Conservation (phyloP, 768 basidiomycete genomes). For the Guyanaporus albipodus region DNA sequence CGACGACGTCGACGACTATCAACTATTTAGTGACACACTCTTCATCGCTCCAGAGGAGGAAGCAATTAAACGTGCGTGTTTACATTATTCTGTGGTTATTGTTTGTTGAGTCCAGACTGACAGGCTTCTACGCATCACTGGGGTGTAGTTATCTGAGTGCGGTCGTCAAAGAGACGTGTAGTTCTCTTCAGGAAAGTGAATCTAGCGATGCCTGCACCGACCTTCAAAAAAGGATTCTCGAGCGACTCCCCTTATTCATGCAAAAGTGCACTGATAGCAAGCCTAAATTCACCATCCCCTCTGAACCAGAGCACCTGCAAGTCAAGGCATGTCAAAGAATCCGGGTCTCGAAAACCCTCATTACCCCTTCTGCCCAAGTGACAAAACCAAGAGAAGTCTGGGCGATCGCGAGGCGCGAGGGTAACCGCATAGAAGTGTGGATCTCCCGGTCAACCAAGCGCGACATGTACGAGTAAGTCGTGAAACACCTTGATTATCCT, state of each 20-base stretch:
- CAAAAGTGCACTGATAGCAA: conserved; percentile 71
- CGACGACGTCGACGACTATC: conserved; percentile 74
- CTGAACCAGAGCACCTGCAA: conserved; percentile 52
- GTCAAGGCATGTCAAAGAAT: conserved; percentile 64
- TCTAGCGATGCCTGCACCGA: conserved; percentile 43
- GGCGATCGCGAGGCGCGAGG: conserved; percentile 51
- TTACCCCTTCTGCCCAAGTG: conserved; percentile 43
- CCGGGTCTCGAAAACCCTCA: conserved; percentile 52
- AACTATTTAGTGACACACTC: conserved; percentile 66
- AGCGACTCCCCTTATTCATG: conserved; percentile 82
- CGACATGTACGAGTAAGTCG: conserved; percentile 84
- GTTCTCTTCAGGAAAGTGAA: conserved; percentile 45
- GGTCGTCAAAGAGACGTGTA: conserved; percentile 70
- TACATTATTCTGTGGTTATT: not conserved
- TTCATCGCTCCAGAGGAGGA: conserved; percentile 83
- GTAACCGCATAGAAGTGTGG: conserved; percentile 61
- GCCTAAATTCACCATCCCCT: conserved; percentile 51
- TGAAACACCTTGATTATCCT: not conserved
- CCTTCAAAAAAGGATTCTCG: conserved; percentile 59
- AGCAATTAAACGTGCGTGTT: conserved; percentile 62
- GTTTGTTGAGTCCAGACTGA: not conserved
- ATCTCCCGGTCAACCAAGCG: conserved; percentile 63
- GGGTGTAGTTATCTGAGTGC: conserved; percentile 72
- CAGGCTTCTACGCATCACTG: conserved; percentile 68
- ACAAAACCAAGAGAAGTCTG: conserved; percentile 58